Evolutionary conservation across 1,139 yeast species (phyloP).

Genomic region (Geotrichum reessii): DNA sequence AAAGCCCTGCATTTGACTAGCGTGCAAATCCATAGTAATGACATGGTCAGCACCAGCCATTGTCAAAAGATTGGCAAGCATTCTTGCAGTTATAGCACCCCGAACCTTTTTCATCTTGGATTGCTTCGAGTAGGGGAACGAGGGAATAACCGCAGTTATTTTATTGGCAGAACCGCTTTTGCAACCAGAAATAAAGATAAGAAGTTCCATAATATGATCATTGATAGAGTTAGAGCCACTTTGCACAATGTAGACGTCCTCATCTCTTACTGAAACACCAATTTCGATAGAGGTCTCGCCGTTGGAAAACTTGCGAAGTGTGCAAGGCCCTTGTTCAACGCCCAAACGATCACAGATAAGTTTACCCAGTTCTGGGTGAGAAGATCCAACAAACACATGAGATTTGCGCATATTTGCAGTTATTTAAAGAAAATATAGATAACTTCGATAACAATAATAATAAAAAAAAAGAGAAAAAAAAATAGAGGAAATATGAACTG

Average conservation of each 20-base stretch:
- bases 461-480: too few relatives aligned
- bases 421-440: not conserved
- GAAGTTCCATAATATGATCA: conserved; percentile 93
- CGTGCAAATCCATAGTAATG: conserved; percentile 96
- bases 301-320: conserved; percentile 83
- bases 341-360: conserved; percentile 88
- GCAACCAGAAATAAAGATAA: conserved; percentile 90
- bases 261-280: conserved; percentile 91
- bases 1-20: conserved; percentile 98
- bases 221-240: conserved; percentile 85
- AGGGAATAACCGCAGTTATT: conserved; percentile 95
- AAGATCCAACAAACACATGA: conserved; percentile 91
- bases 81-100: conserved; percentile 98
- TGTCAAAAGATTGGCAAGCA: conserved; percentile 89
- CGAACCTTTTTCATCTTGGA: conserved; percentile 97
- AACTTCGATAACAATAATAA: too few relatives aligned
- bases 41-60: conserved; percentile 99
- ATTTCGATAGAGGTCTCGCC: conserved; percentile 97
- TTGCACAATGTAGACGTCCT: conserved; percentile 93
- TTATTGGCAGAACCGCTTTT: conserved; percentile 96
- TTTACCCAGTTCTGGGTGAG: conserved; percentile 90
- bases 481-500: not conserved
- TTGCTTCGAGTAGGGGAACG: conserved; percentile 95
- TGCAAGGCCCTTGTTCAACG: conserved; percentile 92
- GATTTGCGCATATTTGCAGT: conserved; percentile 73